Percentiles rank a stretch among this genome's conserved stretches.
Conservation (phyloP, 2,329 filamentous ascomycete genomes). For the Neopestalotiopsis sp. region DNA sequence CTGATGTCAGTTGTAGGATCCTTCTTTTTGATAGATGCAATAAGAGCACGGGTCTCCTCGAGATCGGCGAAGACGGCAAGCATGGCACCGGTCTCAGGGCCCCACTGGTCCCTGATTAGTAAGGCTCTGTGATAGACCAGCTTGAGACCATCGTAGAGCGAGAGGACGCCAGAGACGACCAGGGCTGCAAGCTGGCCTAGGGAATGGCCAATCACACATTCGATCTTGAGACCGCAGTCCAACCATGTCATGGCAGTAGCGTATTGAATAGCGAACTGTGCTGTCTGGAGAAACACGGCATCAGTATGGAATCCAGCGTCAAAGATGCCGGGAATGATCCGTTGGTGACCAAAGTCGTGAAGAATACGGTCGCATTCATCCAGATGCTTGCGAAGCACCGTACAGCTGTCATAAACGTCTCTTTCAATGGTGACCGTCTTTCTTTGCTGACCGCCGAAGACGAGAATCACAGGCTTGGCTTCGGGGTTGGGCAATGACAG, state of each 20-base stretch:
- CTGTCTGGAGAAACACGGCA: slow-evolving; percentile 40
- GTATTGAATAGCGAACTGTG: slow-evolving; percentile 46
- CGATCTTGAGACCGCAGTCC: slow-evolving; percentile 39
- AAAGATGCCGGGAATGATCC: slow-evolving; percentile 41
- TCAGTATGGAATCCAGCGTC: slow-evolving; percentile 27
- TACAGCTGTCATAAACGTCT: slow-evolving; percentile 32
- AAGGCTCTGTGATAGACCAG: slow-evolving; percentile 36
- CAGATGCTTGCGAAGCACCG: slow-evolving; percentile 31
- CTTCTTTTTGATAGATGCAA: slow-evolving; percentile 19
- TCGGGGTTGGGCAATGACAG: neutral
- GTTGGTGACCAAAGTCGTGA: slow-evolving; percentile 23
- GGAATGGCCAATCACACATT: slow-evolving; percentile 43
- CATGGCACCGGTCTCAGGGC: slow-evolving; percentile 43
- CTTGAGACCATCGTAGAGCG: slow-evolving; percentile 10
- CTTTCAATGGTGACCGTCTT: slow-evolving; percentile 36
- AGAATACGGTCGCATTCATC: slow-evolving; percentile 25
- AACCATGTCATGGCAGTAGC: slow-evolving; percentile 41
- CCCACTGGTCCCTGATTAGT: slow-evolving; percentile 40
- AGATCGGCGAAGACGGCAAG: slow-evolving; percentile 40
- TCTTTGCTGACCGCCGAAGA: slow-evolving; percentile 40
- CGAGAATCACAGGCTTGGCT: slow-evolving; percentile 33
- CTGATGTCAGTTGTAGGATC: slow-evolving; percentile 12
- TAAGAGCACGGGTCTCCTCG: slow-evolving; percentile 27
- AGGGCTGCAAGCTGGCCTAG: slow-evolving; percentile 48
- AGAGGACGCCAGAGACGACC: slow-evolving; percentile 39